Evolutionary conservation across 2,329 filamentous ascomycete genomes (phyloP).

Genomic region (Diaporthe nobilis): DNA sequence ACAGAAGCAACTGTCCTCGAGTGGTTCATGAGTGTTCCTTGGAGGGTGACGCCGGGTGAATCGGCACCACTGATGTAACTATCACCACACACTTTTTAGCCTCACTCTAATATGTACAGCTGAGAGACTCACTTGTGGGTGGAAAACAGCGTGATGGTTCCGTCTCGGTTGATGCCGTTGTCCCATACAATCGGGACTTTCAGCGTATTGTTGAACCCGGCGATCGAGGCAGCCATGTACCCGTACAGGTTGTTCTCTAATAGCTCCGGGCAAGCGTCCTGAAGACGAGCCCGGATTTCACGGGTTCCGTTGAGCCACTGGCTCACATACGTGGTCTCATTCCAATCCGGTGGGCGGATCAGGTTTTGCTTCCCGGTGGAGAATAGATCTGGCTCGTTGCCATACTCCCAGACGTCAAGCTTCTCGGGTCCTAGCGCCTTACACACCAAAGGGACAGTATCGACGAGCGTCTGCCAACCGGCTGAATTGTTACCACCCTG

Average conservation of each 20-base stretch:
- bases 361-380: conserved; percentile 65
- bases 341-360: conserved; percentile 66
- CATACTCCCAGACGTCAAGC: conserved; percentile 72
- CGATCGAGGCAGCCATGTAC: conserved; percentile 72
- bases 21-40: conserved; percentile 75
- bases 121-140: conserved; percentile 68
- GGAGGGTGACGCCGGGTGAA: conserved; percentile 72
- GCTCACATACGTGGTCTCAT: conserved; percentile 66
- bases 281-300: conserved; percentile 61
- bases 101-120: not conserved
- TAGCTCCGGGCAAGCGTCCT: conserved; percentile 65
- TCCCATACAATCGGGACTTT: conserved; percentile 65
- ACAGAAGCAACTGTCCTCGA: conserved; percentile 65
- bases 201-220: conserved; percentile 64
- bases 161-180: conserved; percentile 65
- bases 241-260: conserved; percentile 57
- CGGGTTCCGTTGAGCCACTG: conserved; percentile 71
- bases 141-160: conserved; percentile 66
- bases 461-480: conserved; percentile 65
- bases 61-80: conserved; percentile 75
- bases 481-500: conserved; percentile 65
- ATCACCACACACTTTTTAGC: conserved; percentile 26
- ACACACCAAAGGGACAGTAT: conserved; percentile 70
- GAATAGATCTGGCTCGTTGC: conserved; percentile 75
- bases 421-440: conserved; percentile 65